Percentiles rank a stretch among this genome's conserved stretches.
These are phyloP conservation scores for Aspergillus vadensis DNA, from an alignment of 2,329 filamentous ascomycete genomes.

Conservation along the genomic window DNA sequence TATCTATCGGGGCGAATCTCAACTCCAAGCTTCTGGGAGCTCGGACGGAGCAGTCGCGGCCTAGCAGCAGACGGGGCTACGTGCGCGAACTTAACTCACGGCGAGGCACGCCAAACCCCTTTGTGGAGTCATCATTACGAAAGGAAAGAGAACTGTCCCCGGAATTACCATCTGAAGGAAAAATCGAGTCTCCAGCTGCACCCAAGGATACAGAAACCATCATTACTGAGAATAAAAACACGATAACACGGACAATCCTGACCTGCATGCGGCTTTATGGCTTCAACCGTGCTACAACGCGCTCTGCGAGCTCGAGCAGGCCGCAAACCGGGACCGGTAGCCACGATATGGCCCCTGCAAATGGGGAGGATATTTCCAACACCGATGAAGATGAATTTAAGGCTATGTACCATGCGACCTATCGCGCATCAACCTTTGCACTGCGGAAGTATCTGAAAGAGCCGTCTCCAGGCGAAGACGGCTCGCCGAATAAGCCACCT, in stretches of 20 bases:
- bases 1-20: slow-evolving; percentile 34
- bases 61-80: slow-evolving; percentile 27
- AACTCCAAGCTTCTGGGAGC: slow-evolving; percentile 23
- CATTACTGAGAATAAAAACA: slow-evolving; percentile 42
- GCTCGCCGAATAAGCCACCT: slow-evolving; percentile 17
- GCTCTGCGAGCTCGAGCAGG: slow-evolving; percentile 24
- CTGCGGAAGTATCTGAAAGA: slow-evolving; percentile 43
- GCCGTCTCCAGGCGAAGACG: slow-evolving; percentile 2
- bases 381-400: slow-evolving; percentile 46
- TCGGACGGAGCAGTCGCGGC: slow-evolving; percentile 21
- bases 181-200: slow-evolving; percentile 17
- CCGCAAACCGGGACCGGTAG: slow-evolving; percentile 5
- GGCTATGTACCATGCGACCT: slow-evolving; percentile 48
- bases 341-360: slow-evolving; percentile 5
- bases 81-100: slow-evolving; percentile 15
- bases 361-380: slow-evolving; percentile 21
- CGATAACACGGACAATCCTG: slow-evolving; percentile 45
- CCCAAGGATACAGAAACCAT: slow-evolving; percentile 33
- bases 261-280: slow-evolving; percentile 49
- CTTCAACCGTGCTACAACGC: slow-evolving; percentile 38
- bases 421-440: slow-evolving; percentile 46
- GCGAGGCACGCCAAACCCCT: slow-evolving; percentile 29
- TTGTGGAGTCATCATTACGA: slow-evolving; percentile 25
- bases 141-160: slow-evolving; percentile 17
- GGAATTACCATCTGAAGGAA: slow-evolving; percentile 19